These are phyloP conservation scores for Yamadazyma siamensis DNA, from an alignment of 1,139 yeast genomes.

Conservation along the genomic window DNA sequence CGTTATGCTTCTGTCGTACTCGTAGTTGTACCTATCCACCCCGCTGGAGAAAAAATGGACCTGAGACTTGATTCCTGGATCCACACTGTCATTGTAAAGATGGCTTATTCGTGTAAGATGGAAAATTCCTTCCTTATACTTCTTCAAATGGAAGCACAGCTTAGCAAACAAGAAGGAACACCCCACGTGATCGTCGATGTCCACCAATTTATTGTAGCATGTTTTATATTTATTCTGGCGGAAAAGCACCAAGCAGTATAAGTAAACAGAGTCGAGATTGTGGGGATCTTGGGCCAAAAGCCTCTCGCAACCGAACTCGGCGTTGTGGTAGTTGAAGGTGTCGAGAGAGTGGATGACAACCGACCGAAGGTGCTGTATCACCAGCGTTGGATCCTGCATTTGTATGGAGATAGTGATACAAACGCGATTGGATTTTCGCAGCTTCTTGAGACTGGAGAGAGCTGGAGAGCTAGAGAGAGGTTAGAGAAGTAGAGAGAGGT, in stretches of 20 bases:
- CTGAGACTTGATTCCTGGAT: conserved; percentile 1
- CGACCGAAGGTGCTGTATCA: conserved; percentile 48
- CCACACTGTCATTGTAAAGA: conserved; percentile 33
- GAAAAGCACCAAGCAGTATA: conserved; percentile 61
- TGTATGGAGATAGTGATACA: too few relatives aligned
- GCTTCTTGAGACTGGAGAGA: neutral
- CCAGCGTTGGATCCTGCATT: conserved; percentile 19
- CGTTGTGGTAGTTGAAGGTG: conserved; percentile 63
- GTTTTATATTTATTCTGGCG: conserved; percentile 56
- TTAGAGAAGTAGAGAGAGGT: too few relatives aligned
- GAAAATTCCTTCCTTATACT: conserved; percentile 60
- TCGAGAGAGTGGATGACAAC: conserved; percentile 69
- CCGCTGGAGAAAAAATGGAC: conserved; percentile 20
- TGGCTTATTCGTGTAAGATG: conserved; percentile 41
- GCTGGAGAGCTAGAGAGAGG: too few relatives aligned
- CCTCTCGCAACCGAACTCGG: conserved; percentile 80
- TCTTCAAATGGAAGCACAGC: conserved; percentile 56
- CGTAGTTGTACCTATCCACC: conserved; percentile 31
- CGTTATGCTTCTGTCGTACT: conserved; percentile 27
- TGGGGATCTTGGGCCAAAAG: conserved; percentile 53
- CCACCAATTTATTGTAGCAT: conserved; percentile 50
- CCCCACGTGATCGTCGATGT: conserved; percentile 51
- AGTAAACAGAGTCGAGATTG: conserved; percentile 54
- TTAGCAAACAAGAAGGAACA: conserved; percentile 70
- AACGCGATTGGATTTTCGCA: neutral